Base-by-base conservation (phyloP, 495 filamentous ascomycete species). In the Hypoxylon trugodes region DNA sequence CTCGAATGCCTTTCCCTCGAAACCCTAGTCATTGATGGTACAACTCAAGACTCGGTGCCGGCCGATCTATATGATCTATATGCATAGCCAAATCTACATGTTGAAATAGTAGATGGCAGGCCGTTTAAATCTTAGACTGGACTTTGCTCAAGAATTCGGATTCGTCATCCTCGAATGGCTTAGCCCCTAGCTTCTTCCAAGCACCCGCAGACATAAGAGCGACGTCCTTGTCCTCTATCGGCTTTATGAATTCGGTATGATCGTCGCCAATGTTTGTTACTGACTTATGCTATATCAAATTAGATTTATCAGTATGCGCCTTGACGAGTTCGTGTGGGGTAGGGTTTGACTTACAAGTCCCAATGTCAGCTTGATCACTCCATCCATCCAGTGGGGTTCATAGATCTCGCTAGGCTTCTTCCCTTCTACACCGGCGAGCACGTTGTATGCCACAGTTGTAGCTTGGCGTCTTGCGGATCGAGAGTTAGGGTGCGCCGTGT, bases 401-500 rank as follows among this genome's bases (percentile, higher is more conserved):
- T 78, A 80, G n/a, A 37, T 59, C 8, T 68, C 66, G 1, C 47
- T 62, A 0, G 69, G 62, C 33, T 64, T 51, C 33, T 57, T 48
- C 22, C 69, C 70, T 2, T 70, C 55, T 26, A 86, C 83, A 64
- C 80, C 59, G 0, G 76, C 53, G 26, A 79, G 41, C 6, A 89
- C 84, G 43, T 89, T 89, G 36, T 76, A 76, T 2, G 76, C 76
- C 0, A 82, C 84, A 3, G 84, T 69, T 3, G 69, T 75, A 4
- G 83, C 81, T 66, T 89, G 86, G 9, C 74, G 73, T 4, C 74
- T 64, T 1, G 78, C 80, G 0, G 84, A 82, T 10, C 85, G 73
- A 10, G 82, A 82, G 46, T 83, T 86, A 42, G 82, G 85, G 32
- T 81, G 80, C 7, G 71, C 50, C 1, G 81, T 79, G 12, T 81